phyloP scores from a whole-genome alignment of 768 basidiomycete genomes.

The Russula sp. region DNA sequence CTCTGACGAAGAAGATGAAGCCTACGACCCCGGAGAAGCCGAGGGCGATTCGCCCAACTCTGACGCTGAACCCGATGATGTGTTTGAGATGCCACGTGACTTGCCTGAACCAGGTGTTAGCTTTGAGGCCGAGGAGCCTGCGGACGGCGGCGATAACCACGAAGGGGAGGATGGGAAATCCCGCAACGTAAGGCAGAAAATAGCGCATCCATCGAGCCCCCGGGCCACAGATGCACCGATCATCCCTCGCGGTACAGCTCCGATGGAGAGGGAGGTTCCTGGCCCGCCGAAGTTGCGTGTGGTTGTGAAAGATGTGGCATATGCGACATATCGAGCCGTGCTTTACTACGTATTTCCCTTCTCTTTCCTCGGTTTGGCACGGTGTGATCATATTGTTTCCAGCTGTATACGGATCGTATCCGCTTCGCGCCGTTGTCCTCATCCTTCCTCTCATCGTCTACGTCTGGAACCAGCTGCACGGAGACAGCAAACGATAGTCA shows the following conservation, averaged over 20 bases:
- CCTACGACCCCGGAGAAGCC: constrained; percentile 25
- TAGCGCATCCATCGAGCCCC: constrained; percentile 37
- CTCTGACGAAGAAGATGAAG: constrained; percentile 45
- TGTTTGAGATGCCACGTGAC: constrained; percentile 3
- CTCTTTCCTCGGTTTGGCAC: not conserved
- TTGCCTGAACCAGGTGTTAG: not conserved
- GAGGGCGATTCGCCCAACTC: constrained; percentile 17
- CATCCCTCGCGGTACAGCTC: not conserved
- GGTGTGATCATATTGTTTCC: not conserved
- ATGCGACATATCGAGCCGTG: constrained; percentile 55
- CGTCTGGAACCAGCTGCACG: constrained; percentile 9
- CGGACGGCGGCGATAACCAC: not conserved
- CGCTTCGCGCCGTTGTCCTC: constrained; percentile 81
- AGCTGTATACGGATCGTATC: constrained; percentile 84
- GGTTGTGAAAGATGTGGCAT: constrained; percentile 50
- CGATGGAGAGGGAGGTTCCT: not conserved
- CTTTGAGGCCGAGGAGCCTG: not conserved
- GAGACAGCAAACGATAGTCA: constrained; percentile 33
- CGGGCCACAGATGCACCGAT: constrained; percentile 23
- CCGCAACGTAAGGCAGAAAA: constrained; percentile 30
- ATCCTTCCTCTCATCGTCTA: constrained; percentile 36
- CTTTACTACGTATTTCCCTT: constrained; percentile 59
- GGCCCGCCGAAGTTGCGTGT: constrained; percentile 47
- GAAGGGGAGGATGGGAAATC: constrained; percentile 11
- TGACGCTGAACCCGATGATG: constrained; percentile 10